phyloP scores from a whole-genome alignment of 208 protist species.

The Wallacemonas collosoma region DNA sequence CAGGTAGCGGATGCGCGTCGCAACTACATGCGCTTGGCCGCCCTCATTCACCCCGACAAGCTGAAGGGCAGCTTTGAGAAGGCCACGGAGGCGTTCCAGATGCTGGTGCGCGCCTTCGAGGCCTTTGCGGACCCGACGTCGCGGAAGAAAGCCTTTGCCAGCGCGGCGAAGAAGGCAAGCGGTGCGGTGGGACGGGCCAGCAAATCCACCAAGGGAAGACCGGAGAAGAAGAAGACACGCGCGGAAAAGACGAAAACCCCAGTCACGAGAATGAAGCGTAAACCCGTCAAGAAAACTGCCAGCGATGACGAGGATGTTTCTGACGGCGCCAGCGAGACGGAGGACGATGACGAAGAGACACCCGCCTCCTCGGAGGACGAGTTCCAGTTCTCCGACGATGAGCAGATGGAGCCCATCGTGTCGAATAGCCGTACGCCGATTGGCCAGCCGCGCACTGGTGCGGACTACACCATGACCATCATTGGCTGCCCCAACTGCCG shows the following conservation, averaged over 20 bases:
- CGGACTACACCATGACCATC: conserved; percentile 47
- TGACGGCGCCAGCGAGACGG: conserved; percentile 2
- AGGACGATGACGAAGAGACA: conserved; percentile 18
- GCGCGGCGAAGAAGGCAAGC: background rate
- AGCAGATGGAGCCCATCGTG: conserved; percentile 45
- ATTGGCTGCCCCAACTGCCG: conserved; percentile 80
- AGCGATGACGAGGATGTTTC: conserved; percentile 22
- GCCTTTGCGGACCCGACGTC: conserved; percentile 62
- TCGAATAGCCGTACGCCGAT: conserved; percentile 78
- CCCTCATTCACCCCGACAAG: conserved; percentile 81
- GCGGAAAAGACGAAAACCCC: conserved; percentile 10
- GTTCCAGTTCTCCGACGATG: conserved; percentile 21
- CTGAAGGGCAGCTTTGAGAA: conserved; percentile 59
- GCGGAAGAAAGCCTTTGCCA: conserved; percentile 43
- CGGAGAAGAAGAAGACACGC: conserved; percentile 5
- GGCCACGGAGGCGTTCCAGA: conserved; percentile 84
- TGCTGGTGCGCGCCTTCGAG: conserved; percentile 83
- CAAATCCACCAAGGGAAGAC: background rate
- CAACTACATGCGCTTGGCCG: conserved; percentile 84
- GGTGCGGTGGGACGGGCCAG: background rate
- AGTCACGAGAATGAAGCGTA: conserved; percentile 5
- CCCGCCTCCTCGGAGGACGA: conserved; percentile 17
- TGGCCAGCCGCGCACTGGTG: conserved; percentile 49
- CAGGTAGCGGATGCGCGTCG: conserved; percentile 64
- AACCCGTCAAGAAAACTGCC: conserved; percentile 18